phyloP scores from a whole-genome alignment of 805 yeast genomes.

The Starmera amethionina region DNA sequence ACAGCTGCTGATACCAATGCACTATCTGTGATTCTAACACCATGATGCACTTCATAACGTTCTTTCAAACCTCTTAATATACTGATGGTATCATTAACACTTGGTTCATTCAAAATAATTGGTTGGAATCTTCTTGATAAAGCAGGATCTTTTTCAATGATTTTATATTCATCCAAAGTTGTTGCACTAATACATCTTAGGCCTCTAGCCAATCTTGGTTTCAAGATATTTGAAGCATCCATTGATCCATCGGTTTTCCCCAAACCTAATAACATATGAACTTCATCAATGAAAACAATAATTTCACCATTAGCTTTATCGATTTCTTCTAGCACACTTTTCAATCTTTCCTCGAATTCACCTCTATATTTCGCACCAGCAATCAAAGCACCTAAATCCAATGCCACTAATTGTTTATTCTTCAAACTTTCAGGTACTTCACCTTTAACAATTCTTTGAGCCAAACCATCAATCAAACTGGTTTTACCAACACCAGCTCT shows the following conservation, averaged over 20 bases:
- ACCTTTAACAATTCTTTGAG: constrained; percentile 83
- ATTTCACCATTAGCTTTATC: constrained; percentile 68
- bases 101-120: constrained; percentile 77
- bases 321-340: constrained; percentile 71
- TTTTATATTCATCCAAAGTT: constrained; percentile 87
- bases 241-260: constrained; percentile 94
- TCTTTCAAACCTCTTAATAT: constrained; percentile 91
- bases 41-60: constrained; percentile 93
- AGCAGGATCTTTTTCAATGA: constrained; percentile 95
- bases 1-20: constrained; percentile 93
- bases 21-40: constrained; percentile 86
- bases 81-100: constrained; percentile 83
- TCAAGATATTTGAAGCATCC: constrained; percentile 88
- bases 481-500: constrained; percentile 98
- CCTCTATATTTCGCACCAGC: constrained; percentile 96
- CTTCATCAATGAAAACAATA: constrained; percentile 82
- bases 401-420: constrained; percentile 69
- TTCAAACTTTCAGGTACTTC: constrained; percentile 95
- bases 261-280: constrained; percentile 79
- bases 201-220: constrained; percentile 92
- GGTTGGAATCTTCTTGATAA: constrained; percentile 91
- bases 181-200: constrained; percentile 96
- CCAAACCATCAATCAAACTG: constrained; percentile 92
- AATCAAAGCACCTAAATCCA: constrained; percentile 82
- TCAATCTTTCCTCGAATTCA: constrained; percentile 88